Evolutionary conservation across 2,329 filamentous ascomycete genomes (phyloP), one percentile per base, ranked within the genome.

Genomic region (Neofusicoccum parvum): DNA sequence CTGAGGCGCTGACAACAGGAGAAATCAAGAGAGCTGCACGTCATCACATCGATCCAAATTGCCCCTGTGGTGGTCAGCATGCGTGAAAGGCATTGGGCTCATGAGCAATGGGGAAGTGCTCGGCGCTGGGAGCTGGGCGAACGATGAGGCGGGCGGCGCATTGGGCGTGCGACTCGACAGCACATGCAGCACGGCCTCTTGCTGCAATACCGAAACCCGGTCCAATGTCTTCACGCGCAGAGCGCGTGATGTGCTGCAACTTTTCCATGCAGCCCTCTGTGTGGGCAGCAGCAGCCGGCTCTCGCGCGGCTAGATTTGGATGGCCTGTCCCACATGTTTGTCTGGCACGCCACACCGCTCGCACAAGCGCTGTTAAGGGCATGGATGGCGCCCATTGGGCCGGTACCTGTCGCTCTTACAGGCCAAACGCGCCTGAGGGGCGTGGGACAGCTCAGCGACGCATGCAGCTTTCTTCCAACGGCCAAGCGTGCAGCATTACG

Each of bases 1-100:
- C 50, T 56, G 62, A 64, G 62, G 62, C 62, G 43, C 49, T 64
- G 49, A 54, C 11, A 15, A 48, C 43, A 48, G 54, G 43, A 60
- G 56, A 27, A 48, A 48, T 60, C 56, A 48, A 48, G 39, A 36
- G n/a, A 46, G 39, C 54, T 60, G 56, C 56, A 59, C 39, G n/a
- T 60, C 56, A 60, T 60, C 56, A 60, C 56, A 54, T 39, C 50
- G n/a, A 37, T 53, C 50, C 23, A 17, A 45, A 45, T 5, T 17
- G 41, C 41, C 41, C 41, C 41, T 45, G 41, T 45, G 14, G 41
- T 45, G 15, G 15, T n/a, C 41, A 45, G 27, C 27, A 32, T 7
- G 27, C 27, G 27, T 32, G 6, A 32, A 59, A 41, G 41, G 51
- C 51, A 56, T 45, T 46, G 54, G 7, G 23, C 20, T 32, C 23